Percentiles rank a stretch among this genome's conserved stretches.
Evolutionary conservation across 257 asterid genomes (phyloP).

Genomic region (Primulina huaijiensis): DNA sequence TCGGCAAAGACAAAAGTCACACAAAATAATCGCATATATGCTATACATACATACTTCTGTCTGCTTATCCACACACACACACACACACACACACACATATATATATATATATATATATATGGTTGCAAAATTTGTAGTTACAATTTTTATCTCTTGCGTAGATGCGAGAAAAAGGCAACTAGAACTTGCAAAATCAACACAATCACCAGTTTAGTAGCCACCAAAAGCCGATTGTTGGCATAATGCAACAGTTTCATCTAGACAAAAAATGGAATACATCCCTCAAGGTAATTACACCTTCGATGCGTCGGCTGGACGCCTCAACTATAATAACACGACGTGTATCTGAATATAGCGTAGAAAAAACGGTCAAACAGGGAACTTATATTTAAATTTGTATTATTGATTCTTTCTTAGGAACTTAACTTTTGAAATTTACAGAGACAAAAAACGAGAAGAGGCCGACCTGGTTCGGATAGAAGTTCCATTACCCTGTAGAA

Average conservation of each 20-base stretch:
- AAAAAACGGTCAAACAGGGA: neutral
- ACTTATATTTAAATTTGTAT: neutral
- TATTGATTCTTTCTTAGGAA: neutral
- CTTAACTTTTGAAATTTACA: neutral
- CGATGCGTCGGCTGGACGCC: conserved; percentile 39
- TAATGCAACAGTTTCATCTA: conserved; percentile 16
- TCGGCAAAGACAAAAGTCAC: too few relatives aligned
- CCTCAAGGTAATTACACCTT: conserved; percentile 65
- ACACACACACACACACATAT: too few relatives aligned
- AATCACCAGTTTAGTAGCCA: too few relatives aligned
- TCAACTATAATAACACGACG: conserved; percentile 55
- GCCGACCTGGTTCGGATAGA: conserved; percentile 58
- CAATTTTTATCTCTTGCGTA: too few relatives aligned
- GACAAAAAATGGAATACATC: conserved; percentile 48
- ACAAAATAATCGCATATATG: too few relatives aligned
- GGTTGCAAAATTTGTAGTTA: too few relatives aligned
- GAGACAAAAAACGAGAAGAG: neutral
- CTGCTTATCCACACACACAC: too few relatives aligned
- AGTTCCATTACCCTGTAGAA: conserved; percentile 59
- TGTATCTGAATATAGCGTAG: conserved; percentile 32
- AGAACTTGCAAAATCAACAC: too few relatives aligned
- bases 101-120: too few relatives aligned
- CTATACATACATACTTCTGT: too few relatives aligned
- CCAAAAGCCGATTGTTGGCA: too few relatives aligned
- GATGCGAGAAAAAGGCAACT: too few relatives aligned